Evolutionary conservation across 371 early-diverging fungal genomes (phyloP).

Genomic region (Apophysomyces trapeziformis): DNA sequence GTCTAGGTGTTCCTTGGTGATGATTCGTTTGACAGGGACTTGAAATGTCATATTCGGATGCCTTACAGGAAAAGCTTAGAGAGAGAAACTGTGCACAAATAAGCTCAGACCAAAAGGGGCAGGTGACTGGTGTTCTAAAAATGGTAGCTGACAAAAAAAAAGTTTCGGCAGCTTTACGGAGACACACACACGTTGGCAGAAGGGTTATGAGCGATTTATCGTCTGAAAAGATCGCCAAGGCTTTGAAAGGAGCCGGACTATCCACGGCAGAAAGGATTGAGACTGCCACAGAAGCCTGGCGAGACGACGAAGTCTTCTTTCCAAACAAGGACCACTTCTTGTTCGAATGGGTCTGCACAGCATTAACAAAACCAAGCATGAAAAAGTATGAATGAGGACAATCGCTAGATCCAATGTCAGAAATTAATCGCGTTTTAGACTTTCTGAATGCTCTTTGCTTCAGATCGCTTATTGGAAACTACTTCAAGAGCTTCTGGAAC

Average conservation of each 20-base stretch:
- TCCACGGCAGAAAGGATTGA: conserved; percentile 37
- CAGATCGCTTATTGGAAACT: conserved; percentile 44
- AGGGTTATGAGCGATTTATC: conserved; percentile 53
- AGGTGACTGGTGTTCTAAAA: conserved; percentile 1
- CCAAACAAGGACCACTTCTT: conserved; percentile 56
- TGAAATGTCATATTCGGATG: conserved; percentile 28
- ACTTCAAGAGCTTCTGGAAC: conserved; percentile 30
- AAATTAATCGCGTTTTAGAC: conserved; percentile 12
- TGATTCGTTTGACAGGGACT: conserved; percentile 74
- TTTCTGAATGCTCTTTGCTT: conserved; percentile 33
- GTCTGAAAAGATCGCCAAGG: conserved; percentile 64
- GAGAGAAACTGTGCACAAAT: background rate
- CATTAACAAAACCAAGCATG: conserved; percentile 41
- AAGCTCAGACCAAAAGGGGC: background rate
- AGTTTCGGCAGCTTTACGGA: background rate
- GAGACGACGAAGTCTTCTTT: conserved; percentile 41
- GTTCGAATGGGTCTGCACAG: conserved; percentile 48
- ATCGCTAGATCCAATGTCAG: background rate
- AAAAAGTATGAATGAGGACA: conserved; percentile 40
- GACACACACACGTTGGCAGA: background rate
- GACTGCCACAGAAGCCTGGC: conserved; percentile 44
- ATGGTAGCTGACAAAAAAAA: conserved; percentile 7
- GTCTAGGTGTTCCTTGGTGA: conserved; percentile 85
- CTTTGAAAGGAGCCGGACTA: conserved; percentile 50
- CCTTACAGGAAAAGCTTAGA: background rate